These are phyloP conservation scores for Tetrahymena malaccensis DNA, from an alignment of 73 alveolate species.

Conservation along the genomic window DNA sequence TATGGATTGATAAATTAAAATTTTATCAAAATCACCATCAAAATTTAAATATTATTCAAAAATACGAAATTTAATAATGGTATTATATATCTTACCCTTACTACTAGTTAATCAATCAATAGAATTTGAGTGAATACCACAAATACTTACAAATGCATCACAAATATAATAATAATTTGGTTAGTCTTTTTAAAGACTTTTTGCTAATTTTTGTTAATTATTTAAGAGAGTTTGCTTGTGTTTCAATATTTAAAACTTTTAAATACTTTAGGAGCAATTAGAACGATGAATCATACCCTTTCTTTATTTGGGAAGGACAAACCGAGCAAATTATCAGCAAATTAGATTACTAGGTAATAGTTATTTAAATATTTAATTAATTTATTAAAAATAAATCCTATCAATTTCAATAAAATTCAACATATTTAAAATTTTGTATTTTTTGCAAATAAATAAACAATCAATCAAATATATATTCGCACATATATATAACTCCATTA, in stretches of 20 bases:
- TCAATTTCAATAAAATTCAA: not conserved
- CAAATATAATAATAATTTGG: not conserved
- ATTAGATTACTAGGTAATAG: not conserved
- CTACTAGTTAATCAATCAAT: not conserved
- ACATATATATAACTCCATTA: too few relatives aligned
- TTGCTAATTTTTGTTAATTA: not conserved
- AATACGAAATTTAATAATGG: not conserved
- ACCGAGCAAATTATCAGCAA: not conserved
- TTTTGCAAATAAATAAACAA: not conserved
- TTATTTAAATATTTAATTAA: not conserved
- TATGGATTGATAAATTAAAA: too few relatives aligned
- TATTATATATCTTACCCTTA: not conserved
- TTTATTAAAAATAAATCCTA: not conserved
- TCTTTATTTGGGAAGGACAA: not conserved
- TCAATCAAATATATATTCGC: not conserved
- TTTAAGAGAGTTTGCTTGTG: not conserved
- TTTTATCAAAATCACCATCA: not conserved
- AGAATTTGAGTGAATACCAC: not conserved
- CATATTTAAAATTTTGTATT: not conserved
- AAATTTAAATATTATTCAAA: not conserved
- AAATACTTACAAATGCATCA: not conserved
- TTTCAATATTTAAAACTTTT: not conserved
- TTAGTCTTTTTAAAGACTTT: not conserved
- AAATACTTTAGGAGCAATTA: not conserved
- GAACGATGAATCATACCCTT: not conserved